Evolutionary conservation across 768 basidiomycete species (phyloP).

Genomic region (Suillus brevipes): DNA sequence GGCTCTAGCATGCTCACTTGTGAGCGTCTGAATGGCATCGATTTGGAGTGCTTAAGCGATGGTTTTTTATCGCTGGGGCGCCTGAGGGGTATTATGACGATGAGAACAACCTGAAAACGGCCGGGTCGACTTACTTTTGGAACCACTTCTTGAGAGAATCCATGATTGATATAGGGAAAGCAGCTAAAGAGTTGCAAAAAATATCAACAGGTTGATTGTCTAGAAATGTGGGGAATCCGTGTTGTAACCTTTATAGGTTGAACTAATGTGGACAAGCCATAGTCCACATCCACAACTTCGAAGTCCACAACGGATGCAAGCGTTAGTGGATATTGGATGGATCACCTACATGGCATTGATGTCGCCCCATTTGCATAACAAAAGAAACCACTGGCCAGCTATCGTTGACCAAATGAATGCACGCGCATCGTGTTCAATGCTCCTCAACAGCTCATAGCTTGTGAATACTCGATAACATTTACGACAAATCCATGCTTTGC

Average conservation of each 20-base stretch:
- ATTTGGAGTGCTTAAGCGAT: background rate
- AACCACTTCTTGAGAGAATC: background rate
- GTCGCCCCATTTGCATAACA: background rate
- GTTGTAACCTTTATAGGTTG: background rate
- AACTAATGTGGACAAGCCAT: background rate
- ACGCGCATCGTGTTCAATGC: background rate
- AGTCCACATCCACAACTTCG: background rate
- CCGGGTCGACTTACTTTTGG: slow-evolving; percentile 10
- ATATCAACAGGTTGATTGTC: background rate
- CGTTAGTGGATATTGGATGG: background rate
- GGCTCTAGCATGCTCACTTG: background rate
- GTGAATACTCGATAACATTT: background rate
- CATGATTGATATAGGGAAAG: background rate
- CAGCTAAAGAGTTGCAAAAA: background rate
- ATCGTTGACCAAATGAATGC: background rate
- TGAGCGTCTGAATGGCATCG: background rate
- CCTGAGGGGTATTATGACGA: slow-evolving; percentile 1
- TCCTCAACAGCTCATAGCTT: background rate
- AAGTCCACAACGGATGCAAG: background rate
- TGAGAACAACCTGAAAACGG: background rate
- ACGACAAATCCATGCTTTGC: background rate
- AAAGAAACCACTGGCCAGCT: background rate
- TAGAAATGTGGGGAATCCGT: background rate
- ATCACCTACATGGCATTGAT: background rate
- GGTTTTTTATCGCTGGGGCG: background rate